These are phyloP conservation scores for Ustanciosporium gigantosporum DNA, from an alignment of 1,284 basidiomycete genomes.

Conservation along the genomic window DNA sequence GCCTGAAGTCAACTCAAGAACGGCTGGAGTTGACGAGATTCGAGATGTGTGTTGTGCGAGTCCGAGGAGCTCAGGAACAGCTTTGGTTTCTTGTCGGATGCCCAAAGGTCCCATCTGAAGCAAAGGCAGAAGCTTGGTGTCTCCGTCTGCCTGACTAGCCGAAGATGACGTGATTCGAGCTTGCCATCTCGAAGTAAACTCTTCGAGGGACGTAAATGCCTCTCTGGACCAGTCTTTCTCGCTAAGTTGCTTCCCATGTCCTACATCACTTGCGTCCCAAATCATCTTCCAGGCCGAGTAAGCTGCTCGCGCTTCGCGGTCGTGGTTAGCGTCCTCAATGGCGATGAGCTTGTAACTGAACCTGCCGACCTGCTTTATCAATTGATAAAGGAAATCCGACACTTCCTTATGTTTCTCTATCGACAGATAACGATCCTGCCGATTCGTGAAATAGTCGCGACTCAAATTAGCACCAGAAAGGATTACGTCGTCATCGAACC, in stretches of 20 bases:
- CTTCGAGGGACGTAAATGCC: slow-evolving; percentile 19
- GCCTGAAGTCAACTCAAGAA: slow-evolving; percentile 72
- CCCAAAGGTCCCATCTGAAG: slow-evolving; percentile 62
- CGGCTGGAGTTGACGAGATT: slow-evolving; percentile 1
- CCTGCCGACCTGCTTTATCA: slow-evolving; percentile 71
- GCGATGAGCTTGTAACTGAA: slow-evolving; percentile 70
- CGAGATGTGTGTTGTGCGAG: slow-evolving; percentile 1
- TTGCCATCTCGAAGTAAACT: slow-evolving; percentile 41
- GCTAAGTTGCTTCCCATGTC: slow-evolving; percentile 3
- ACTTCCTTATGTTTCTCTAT: slow-evolving; percentile 71
- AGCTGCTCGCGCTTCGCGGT: not conserved
- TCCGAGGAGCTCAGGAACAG: slow-evolving; percentile 41
- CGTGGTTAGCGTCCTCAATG: not conserved
- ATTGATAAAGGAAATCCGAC: slow-evolving; percentile 80
- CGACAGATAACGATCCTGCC: slow-evolving; percentile 90
- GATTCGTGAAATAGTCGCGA: slow-evolving; percentile 88
- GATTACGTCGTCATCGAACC: slow-evolving; percentile 86
- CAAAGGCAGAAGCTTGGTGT: slow-evolving; percentile 58
- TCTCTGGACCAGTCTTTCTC: slow-evolving; percentile 25
- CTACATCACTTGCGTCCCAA: slow-evolving; percentile 47
- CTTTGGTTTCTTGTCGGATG: slow-evolving; percentile 61
- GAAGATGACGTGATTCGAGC: not conserved
- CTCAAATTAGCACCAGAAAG: slow-evolving; percentile 96
- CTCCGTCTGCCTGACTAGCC: slow-evolving; percentile 2
- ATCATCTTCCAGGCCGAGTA: slow-evolving; percentile 17